A percentile compares a stretch with the other conserved stretches of the same genome.
Conservation (phyloP, 2,329 filamentous ascomycete genomes). For the Talaromyces funiculosus region DNA sequence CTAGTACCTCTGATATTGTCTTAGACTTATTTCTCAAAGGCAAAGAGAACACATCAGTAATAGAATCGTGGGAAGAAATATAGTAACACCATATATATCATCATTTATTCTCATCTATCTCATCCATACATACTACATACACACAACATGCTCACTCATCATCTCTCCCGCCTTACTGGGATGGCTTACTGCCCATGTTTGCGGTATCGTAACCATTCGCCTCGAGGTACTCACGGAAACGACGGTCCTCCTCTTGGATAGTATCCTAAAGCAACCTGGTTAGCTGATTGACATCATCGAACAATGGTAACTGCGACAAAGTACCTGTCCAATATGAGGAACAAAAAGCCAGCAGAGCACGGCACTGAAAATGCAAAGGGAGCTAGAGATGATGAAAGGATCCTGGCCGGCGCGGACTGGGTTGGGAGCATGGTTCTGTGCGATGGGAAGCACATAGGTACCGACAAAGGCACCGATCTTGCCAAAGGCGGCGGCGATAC, state of each 20-base stretch:
- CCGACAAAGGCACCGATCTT: constrained; percentile 69
- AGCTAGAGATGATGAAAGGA: constrained; percentile 80
- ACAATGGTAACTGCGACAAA: neutral
- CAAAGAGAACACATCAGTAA: too few relatives aligned
- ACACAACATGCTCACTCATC: neutral
- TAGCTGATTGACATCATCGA: neutral
- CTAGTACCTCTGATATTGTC: too few relatives aligned
- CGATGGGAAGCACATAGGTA: constrained; percentile 73
- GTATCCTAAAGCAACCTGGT: constrained; percentile 55
- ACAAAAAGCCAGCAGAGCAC: constrained; percentile 60
- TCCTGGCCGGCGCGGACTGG: constrained; percentile 64
- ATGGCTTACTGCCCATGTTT: constrained; percentile 42
- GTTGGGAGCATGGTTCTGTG: constrained; percentile 53
- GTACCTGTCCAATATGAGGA: constrained; percentile 62
- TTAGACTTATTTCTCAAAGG: too few relatives aligned
- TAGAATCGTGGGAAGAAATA: neutral
- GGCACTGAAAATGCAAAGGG: constrained; percentile 70
- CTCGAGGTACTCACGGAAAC: constrained; percentile 69
- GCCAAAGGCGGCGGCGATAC: constrained; percentile 42
- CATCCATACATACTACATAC: neutral
- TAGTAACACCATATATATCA: too few relatives aligned
- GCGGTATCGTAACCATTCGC: constrained; percentile 69
- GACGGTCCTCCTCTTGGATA: constrained; percentile 68
- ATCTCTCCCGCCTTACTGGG: neutral
- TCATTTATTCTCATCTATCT: neutral